Evolutionary conservation across 768 basidiomycete genomes (phyloP), one percentile per base, ranked within the genome.

Genomic region (Mycena haematopus): DNA sequence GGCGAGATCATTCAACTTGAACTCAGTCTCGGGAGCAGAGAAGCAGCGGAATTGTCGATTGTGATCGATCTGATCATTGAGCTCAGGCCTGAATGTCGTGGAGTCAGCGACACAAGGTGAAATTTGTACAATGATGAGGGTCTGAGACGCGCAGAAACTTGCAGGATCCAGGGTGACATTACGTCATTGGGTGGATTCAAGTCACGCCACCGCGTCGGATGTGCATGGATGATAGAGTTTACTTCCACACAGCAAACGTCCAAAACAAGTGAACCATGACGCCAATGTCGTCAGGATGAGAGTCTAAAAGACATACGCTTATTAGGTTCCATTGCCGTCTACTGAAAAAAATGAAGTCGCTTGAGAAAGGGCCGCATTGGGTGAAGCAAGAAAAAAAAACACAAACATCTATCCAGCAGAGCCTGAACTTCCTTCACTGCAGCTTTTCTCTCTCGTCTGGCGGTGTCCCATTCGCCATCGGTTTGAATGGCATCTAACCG

Each of bases 341-440:
- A 63, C 50, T 46, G 24, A 5, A 52, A 40, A n/a, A 40, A 17
- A 13, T 19, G 27, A n/a, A 36, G 14, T 13, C 0, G 1, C 10
- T 47, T 58, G 3, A 58, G 56, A 4, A 7, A 38, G 22, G 13
- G 9, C 49, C 49, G 21, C 14, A 10, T 10, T 6, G 15, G 10
- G 11, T 31, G 19, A 33, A 47, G 27, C 7, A n/a, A 50, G 15
- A 27, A 50, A 27, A 50, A 15, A 21, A 13, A 46, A 35, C 10
- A 50, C 89, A 31, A 89, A 74, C 62, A 77, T 77, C 72, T 51
- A 14, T 95, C 93, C 62, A 98, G 82, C 67, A 93, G 80, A 25
- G 78, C 82, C 77, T 98, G 96, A 17, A 97, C 90, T 69, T 89
- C 87, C 65, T 83, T 88, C 52, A 99, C 95, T 1, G 93, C 96